phyloP scores from a whole-genome alignment of 1,284 basidiomycete species.

The Ganoderma lingzhi region DNA sequence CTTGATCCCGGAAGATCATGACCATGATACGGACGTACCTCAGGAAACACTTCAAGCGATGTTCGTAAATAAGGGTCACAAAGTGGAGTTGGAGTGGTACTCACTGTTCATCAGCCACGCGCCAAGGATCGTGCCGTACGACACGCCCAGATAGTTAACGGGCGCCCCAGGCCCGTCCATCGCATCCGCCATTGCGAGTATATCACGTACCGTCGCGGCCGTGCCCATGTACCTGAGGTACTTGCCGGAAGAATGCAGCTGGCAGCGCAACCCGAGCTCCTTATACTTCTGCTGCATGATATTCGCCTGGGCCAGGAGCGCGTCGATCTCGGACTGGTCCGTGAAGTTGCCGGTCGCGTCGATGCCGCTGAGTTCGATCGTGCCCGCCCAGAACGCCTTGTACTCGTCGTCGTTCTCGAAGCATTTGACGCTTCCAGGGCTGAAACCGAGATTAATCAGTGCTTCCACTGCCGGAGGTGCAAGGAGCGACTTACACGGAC shows the following conservation, averaged over 20 bases:
- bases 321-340: slow-evolving; percentile 11
- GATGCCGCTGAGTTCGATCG: slow-evolving; percentile 25
- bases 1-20: too few species aligned
- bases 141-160: slow-evolving; percentile 26
- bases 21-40: slow-evolving; percentile 9
- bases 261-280: slow-evolving; percentile 21
- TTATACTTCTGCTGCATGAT: slow-evolving; percentile 27
- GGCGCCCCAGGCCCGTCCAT: slow-evolving; percentile 25
- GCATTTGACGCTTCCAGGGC: slow-evolving; percentile 23
- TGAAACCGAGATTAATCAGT: background rate
- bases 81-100: background rate
- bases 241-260: slow-evolving; percentile 1
- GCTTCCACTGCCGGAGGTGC: too few species aligned
- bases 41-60: slow-evolving; percentile 23
- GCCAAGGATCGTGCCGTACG: slow-evolving; percentile 28
- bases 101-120: slow-evolving; percentile 32
- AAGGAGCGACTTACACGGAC: background rate
- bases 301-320: slow-evolving; percentile 19
- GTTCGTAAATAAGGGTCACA: background rate
- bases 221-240: slow-evolving; percentile 30
- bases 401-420: slow-evolving; percentile 19
- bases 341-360: slow-evolving; percentile 23
- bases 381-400: slow-evolving; percentile 19
- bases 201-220: slow-evolving; percentile 28
- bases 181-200: slow-evolving; percentile 29